Base-by-base conservation (phyloP, 345 rosid genomes). In the Boechera retrofracta region DNA sequence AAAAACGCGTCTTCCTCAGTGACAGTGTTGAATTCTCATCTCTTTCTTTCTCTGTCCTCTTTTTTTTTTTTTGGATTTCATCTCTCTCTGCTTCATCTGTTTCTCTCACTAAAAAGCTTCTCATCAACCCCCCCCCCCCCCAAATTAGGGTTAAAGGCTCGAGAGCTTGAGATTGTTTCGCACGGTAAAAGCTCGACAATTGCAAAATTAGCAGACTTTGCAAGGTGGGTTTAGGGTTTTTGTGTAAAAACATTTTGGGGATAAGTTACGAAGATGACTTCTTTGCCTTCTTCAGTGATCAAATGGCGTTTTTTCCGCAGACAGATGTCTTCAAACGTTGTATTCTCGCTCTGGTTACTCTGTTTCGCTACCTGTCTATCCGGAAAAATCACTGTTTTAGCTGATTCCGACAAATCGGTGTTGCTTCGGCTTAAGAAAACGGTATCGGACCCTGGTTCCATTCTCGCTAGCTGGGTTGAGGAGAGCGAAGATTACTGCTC, bases 381-480 rank as follows among this genome's bases (percentile, higher is more conserved):
- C n/a, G 69, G 77, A 3, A 76, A 47, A 74, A 64, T 49, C 36
- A 73, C 72, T 3, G 84, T 39, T 60, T 54, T 62, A 3, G 83
- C 81, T 5, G 87, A 77, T 74, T 81, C 92, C 10, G 97, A 89
- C 74, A 84, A 87, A 82, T 86, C 89, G 38, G 85, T 73, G 69
- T 85, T 94, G 57, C 76, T 91, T 39, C 84, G 84, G 85, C 87
- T 94, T 78, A 94, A 89, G 87, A 79, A 77, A 67, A 83, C 86
- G 1, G 83, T 90, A 11, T 83, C 87, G 10, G 98, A 91, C 77
- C 83, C 88, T 16, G 75, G 80, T 5, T 96, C 91, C 55, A 49
- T 89, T 76, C 90, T 91, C 29, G 77, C 85, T 16, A 78, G 82
- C 67, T 94, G 98, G 98, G 76, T 74, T 56, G 72, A 49, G 73